Evolutionary conservation across 805 yeast genomes (phyloP).

Genomic region (Cyberlindnera misumaiensis): DNA sequence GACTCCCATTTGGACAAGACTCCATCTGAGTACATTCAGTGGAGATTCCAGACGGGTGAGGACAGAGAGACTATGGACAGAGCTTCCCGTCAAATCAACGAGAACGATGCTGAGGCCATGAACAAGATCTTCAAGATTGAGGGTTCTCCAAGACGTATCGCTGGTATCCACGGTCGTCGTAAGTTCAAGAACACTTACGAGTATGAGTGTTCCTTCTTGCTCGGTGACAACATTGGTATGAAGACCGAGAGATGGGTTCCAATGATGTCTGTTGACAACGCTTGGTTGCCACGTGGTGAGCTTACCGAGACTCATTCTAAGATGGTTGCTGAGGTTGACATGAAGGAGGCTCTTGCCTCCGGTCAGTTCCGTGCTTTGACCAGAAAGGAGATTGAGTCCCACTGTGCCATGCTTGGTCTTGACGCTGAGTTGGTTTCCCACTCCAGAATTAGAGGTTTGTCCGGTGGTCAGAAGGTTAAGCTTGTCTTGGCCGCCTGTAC

Average conservation of each 20-base stretch:
- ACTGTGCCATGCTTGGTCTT: conserved; percentile 97
- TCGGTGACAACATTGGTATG: conserved; percentile 99
- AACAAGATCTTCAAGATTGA: conserved; percentile 99
- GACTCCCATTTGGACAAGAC: conserved; percentile 98
- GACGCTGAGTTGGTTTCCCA: conserved; percentile 99
- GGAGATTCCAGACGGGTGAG: conserved; percentile 99
- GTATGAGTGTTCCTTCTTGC: conserved; percentile 94
- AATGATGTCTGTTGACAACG: conserved; percentile 99
- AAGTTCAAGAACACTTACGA: conserved; percentile 99
- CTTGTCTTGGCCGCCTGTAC: conserved; percentile 99
- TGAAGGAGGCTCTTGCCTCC: conserved; percentile 99
- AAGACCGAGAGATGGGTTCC: conserved; percentile 99
- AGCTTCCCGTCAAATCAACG: conserved; percentile 98
- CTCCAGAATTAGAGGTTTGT: conserved; percentile 99
- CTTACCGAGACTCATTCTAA: conserved; percentile 94
- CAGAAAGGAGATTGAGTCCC: conserved; percentile 99
- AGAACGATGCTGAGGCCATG: conserved; percentile 96
- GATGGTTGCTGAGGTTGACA: conserved; percentile 99
- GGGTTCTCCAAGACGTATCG: conserved; percentile 97
- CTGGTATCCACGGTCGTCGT: conserved; percentile 92
- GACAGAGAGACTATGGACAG: conserved; percentile 99
- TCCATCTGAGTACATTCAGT: conserved; percentile 99
- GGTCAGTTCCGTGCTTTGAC: conserved; percentile 99
- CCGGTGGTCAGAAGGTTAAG: conserved; percentile 99
- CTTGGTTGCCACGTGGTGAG: conserved; percentile 99